These are phyloP conservation scores for Microbotryomycetes sp. DNA, from an alignment of 1,284 basidiomycete species.

Conservation along the genomic window DNA sequence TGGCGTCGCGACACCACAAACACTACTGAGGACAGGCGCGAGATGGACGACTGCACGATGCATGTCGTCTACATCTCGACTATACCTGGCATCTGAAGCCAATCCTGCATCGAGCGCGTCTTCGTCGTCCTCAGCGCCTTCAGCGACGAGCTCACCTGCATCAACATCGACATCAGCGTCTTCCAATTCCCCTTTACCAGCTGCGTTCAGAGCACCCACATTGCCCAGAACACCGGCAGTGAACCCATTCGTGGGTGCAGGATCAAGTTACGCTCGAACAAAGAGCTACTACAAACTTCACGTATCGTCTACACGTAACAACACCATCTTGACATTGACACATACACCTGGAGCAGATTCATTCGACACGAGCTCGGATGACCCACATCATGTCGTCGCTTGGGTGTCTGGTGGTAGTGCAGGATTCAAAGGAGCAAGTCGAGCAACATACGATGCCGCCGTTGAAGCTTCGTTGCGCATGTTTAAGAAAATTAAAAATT, in stretches of 20 bases:
- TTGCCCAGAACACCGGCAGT: neutral
- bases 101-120: neutral
- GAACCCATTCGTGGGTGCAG: neutral
- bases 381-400: constrained; percentile 23
- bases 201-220: constrained; percentile 17
- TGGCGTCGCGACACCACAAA: no score
- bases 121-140: neutral
- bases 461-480: constrained; percentile 42
- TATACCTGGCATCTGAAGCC: no score
- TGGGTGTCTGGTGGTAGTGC: constrained; percentile 35
- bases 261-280: neutral
- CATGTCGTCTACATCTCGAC: no score
- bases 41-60: no score
- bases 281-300: constrained; percentile 39
- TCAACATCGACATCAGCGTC: neutral
- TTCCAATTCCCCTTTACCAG: constrained; percentile 6
- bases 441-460: constrained; percentile 45
- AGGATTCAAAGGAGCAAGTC: constrained; percentile 44
- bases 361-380: neutral
- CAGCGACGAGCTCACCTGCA: neutral
- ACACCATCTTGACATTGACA: constrained; percentile 45
- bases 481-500: constrained; percentile 41
- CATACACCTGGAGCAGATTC: constrained; percentile 34
- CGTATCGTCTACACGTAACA: constrained; percentile 44
- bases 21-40: no score